phyloP scores from a whole-genome alignment of 2,329 filamentous ascomycete genomes.

The Pseudogymnoascus sp. region DNA sequence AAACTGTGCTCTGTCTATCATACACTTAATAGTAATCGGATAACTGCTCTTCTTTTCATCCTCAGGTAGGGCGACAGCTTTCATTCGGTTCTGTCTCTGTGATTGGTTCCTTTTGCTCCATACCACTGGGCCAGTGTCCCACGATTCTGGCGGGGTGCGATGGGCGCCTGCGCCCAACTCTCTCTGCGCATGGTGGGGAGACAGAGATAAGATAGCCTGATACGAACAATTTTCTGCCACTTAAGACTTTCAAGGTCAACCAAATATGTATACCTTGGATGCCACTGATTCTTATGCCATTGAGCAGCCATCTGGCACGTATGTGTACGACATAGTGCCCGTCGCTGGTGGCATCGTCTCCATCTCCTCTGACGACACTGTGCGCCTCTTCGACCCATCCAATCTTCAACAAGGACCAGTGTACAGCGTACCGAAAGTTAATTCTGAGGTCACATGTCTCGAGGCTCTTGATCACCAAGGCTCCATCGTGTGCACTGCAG shows the following conservation, averaged over 20 bases:
- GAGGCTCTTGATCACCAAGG: slow-evolving; percentile 43
- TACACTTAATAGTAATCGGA: neutral
- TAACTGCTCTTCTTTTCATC: neutral
- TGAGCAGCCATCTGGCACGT: slow-evolving; percentile 25
- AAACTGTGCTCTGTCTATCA: neutral
- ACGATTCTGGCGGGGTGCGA: neutral
- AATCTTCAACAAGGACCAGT: slow-evolving; percentile 44
- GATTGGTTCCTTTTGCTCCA: neutral
- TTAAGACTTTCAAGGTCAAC: neutral
- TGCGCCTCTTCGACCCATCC: slow-evolving; percentile 54
- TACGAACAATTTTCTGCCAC: slow-evolving; percentile 5
- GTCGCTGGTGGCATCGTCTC: slow-evolving; percentile 27
- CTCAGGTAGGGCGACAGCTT: neutral
- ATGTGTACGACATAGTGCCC: slow-evolving; percentile 36
- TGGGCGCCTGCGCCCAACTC: neutral
- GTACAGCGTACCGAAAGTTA: slow-evolving; percentile 40
- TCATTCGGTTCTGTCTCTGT: neutral
- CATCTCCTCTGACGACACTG: slow-evolving; percentile 62
- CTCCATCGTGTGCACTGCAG: slow-evolving; percentile 56
- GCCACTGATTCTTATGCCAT: slow-evolving; percentile 21
- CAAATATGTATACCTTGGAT: slow-evolving; percentile 26
- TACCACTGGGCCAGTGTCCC: too few relatives aligned
- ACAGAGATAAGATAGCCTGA: slow-evolving; percentile 1
- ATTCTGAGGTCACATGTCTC: slow-evolving; percentile 56
- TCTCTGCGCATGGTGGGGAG: neutral